Percentiles rank a stretch among this genome's conserved stretches.
Conservation (phyloP, 306 rosid species). For the Carpinus viminea region DNA sequence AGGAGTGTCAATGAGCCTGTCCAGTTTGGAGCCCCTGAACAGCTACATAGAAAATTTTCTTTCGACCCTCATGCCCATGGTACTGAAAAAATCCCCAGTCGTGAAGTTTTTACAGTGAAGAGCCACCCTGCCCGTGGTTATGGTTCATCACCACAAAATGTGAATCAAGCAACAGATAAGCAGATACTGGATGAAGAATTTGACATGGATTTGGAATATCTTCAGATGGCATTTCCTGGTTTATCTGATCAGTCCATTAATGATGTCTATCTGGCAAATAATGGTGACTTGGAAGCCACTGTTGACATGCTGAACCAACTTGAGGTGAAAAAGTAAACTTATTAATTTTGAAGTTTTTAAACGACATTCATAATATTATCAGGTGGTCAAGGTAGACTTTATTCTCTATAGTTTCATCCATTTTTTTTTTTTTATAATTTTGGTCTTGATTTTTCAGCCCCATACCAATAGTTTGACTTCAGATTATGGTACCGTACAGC, state of each 20-base stretch:
- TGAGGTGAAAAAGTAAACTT: conserved; percentile 49
- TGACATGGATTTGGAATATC: conserved; percentile 71
- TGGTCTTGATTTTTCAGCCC: neutral
- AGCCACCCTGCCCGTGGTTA: conserved; percentile 43
- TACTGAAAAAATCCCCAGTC: conserved; percentile 22
- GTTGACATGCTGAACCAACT: conserved; percentile 82
- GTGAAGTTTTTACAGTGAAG: conserved; percentile 29
- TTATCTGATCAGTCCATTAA: conserved; percentile 62
- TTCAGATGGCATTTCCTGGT: conserved; percentile 62
- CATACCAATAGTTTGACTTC: neutral
- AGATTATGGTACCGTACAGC: neutral
- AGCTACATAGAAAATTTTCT: conserved; percentile 27
- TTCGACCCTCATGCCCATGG: conserved; percentile 13
- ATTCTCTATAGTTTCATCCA: neutral
- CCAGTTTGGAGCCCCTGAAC: conserved; percentile 44
- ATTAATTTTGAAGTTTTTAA: conserved; percentile 3
- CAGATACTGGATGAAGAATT: conserved; percentile 48
- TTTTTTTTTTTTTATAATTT: neutral
- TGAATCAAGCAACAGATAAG: conserved; percentile 35
- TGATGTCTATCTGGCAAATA: conserved; percentile 63
- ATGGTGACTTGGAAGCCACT: conserved; percentile 65
- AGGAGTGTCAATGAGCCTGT: conserved; percentile 32
- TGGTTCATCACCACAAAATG: conserved; percentile 39
- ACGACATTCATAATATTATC: neutral
- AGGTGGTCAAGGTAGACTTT: neutral